Base-by-base conservation (phyloP, 2,329 filamentous ascomycete species). In the Colletotrichum euphorbiae region DNA sequence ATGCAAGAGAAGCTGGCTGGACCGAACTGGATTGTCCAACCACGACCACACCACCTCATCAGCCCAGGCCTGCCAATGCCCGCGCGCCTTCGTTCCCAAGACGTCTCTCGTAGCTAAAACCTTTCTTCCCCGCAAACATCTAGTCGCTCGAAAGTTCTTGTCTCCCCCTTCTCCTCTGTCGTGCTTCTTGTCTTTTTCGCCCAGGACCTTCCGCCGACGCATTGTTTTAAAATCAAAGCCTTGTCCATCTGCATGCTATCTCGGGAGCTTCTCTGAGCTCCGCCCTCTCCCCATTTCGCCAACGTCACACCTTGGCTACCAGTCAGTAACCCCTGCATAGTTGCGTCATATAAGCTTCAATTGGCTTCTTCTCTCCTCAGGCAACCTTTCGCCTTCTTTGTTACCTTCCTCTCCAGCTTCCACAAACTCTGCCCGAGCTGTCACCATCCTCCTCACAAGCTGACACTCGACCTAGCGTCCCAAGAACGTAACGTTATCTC, bases 81-180 rank as follows among this genome's bases (percentile, higher is more conserved):
- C 62, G 40, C 40, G 45, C 46, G 36, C 43, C 21, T 46, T 42
- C 45, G 45, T 65, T 51, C 40, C 55, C 67, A 56, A 50, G 55
- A 58, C 51, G 38, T 19, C 57, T 19, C 57, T 62, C 55, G 50
- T 61, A 69, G 56, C 67, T 69, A 69, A 69, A 69, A 69, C 67
- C 67, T 69, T 57, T 33, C 62, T 67, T 67, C 67, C 67, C 67
- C 67, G 62, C 67, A 67, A 62, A 57, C 67, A 61, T 56, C 62
- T 67, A 33, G 24, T 54, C 56, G 36, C 15, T 45, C 33, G 15
- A 58, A 31, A 67, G 50, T 50, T 61, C 33, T 48, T 57, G 62
- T 52, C 50, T 57, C 38, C 28, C 38, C 13, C 45, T 67, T 57
- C 43, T 42, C 17, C 45, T 50, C 43, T 36, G 56, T 21, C 52